Conservation (phyloP, 768 basidiomycete genomes). For the Roridomyces roridus region DNA sequence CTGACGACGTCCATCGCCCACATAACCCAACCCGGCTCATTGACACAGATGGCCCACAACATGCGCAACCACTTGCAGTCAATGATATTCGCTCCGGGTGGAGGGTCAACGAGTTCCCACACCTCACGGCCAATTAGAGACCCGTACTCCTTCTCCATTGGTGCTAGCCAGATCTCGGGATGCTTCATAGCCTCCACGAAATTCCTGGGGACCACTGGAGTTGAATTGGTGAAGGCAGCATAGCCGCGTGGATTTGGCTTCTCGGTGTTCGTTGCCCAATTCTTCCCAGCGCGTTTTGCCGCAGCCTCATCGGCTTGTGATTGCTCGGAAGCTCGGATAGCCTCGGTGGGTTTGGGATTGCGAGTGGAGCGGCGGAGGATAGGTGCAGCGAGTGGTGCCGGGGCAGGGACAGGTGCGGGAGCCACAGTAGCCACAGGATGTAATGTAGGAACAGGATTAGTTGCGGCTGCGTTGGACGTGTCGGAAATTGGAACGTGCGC, state of each 20-base stretch:
- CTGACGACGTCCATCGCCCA: conserved; percentile 39
- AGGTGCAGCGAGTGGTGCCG: not conserved
- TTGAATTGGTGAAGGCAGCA: not conserved
- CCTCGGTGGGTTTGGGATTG: not conserved
- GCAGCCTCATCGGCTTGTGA: conserved; percentile 1
- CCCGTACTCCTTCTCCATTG: too few species aligned
- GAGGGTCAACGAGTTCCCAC: too few species aligned
- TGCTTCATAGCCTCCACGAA: conserved; percentile 21
- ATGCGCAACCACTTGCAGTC: too few species aligned
- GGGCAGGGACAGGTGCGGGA: conserved; percentile 1
- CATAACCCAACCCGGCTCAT: conserved; percentile 32
- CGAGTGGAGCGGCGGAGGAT: not conserved
- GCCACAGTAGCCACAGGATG: not conserved
- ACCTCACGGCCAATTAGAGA: conserved; percentile 20
- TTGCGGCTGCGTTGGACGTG: not conserved
- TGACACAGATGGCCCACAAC: conserved; percentile 31
- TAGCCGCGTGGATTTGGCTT: not conserved
- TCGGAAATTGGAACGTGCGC: conserved; percentile 7
- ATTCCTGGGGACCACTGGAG: not conserved
- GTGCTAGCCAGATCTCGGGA: conserved; percentile 18
- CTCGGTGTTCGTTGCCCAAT: conserved; percentile 3
- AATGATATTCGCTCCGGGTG: too few species aligned
- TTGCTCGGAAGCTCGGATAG: conserved; percentile 1
- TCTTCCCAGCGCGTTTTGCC: conserved; percentile 7
- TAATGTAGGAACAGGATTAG: too few species aligned